phyloP scores from a whole-genome alignment of 305 asterid genomes.

The Fraxinus albicans region DNA sequence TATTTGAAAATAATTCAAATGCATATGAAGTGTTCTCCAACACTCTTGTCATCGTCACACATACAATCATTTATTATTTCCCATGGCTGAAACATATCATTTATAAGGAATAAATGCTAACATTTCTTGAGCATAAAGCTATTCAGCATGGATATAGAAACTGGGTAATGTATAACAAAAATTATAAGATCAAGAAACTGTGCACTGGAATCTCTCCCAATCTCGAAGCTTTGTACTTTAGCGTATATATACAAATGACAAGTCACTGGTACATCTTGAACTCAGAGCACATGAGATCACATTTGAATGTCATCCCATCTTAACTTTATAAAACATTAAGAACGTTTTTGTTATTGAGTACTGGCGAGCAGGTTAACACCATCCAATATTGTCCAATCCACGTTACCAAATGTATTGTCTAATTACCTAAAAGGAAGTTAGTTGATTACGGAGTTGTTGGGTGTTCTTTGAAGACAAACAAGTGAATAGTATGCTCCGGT shows the following conservation, averaged over 20 bases:
- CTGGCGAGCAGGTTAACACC: background rate
- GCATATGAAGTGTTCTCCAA: too few relatives aligned
- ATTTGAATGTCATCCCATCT: background rate
- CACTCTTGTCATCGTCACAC: background rate
- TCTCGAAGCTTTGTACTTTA: background rate
- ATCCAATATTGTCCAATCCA: background rate
- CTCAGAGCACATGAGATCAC: background rate
- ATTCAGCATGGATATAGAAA: background rate
- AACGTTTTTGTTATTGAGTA: background rate
- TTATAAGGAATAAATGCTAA: background rate
- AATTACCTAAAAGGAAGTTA: conserved; percentile 8
- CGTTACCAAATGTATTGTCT: background rate
- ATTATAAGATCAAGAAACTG: background rate
- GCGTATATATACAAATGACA: background rate
- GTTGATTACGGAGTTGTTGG: conserved; percentile 7
- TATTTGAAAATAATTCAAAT: background rate
- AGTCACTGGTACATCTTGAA: background rate
- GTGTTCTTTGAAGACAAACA: conserved; percentile 62
- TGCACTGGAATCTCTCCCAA: background rate
- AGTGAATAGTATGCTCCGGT: conserved; percentile 74
- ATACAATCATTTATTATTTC: background rate
- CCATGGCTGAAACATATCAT: background rate
- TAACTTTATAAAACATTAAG: background rate
- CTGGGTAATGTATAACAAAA: background rate
- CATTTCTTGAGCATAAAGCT: background rate